Base-by-base conservation (phyloP, 257 asterid genomes). In the Fraxinus cuspidata region DNA sequence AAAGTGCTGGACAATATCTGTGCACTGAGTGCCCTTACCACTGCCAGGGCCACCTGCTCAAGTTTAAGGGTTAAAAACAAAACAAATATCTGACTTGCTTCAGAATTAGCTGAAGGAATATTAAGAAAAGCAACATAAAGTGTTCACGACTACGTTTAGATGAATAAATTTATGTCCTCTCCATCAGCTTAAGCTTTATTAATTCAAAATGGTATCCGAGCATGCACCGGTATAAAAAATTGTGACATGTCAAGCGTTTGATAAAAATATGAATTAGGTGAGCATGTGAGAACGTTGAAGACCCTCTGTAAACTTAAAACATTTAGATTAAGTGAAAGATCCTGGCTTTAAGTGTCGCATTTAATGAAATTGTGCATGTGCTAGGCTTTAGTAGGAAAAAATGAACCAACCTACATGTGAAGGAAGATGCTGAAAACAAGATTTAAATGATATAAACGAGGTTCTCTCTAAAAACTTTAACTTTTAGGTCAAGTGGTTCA, bases 11-110 rank as follows among this genome's bases (percentile, higher is more conserved):
- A 92, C 97, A 71, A 94, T 92, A 65, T 89, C 88, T n/a, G 90
- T 86, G 86, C 97, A 92, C 73, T 94, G 98, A 77, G 98, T 94
- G 74, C 98, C 98, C 88, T 94, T 94, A 72, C 98, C 98, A 79
- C 98, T 94, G 74, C 98, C 97, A 7, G 98, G 98, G 72, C 98
- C 98, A 80, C 98, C 97, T 94, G 86, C 73, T 79, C 87, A 79
- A 72, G 71, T 72, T 74, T 53, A 74, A 63, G 16, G 35, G 65
- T 13, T 70, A 42, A 82, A 73, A 32, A 31, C 65, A 71, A 29
- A 53, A 53, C 10, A 53, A 21, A 18, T 51, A 53, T 19, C 11
- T 19, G 25, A 13, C 7, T 44, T 12, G 21, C 72, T 51, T 51
- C 23, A 16, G 63, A 18, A 51, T 5, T 16, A 16, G 23, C 63